These are phyloP conservation scores for Trypanosoma scelopori DNA, from an alignment of 208 protist species.

Conservation along the genomic window DNA sequence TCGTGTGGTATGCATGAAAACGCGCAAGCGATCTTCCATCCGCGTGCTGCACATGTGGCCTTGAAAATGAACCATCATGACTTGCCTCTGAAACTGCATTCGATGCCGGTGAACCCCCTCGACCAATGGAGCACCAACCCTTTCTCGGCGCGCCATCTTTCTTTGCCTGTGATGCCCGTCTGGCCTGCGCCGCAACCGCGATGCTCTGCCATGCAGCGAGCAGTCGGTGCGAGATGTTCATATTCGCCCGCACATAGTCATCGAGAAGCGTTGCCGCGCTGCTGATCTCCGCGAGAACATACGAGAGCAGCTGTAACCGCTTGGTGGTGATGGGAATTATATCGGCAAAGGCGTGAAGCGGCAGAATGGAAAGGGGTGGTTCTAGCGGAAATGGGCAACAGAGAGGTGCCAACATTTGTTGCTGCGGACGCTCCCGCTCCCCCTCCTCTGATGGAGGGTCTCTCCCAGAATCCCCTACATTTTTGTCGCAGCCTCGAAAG, in stretches of 20 bases:
- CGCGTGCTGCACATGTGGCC: not conserved
- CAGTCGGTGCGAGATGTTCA: conserved; percentile 53
- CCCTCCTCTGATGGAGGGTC: not conserved
- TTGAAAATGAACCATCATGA: not conserved
- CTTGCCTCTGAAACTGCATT: not conserved
- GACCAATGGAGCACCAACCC: not conserved
- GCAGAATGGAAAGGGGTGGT: not conserved
- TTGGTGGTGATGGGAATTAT: conserved; percentile 30
- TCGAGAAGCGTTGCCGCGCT: conserved; percentile 61
- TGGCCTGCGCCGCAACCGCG: conserved; percentile 32
- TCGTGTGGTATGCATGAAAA: not conserved
- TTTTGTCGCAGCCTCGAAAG: too few relatives aligned
- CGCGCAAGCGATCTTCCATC: not conserved
- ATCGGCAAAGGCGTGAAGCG: conserved; percentile 1
- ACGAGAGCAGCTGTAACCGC: conserved; percentile 60
- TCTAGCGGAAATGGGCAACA: not conserved
- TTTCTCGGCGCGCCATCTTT: not conserved
- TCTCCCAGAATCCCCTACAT: too few relatives aligned
- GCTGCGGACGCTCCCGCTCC: not conserved
- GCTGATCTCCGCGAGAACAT: conserved; percentile 69
- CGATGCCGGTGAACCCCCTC: not conserved
- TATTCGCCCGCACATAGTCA: conserved; percentile 55
- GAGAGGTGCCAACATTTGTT: conserved; percentile 3
- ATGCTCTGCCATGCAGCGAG: conserved; percentile 64
- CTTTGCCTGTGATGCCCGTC: conserved; percentile 1